phyloP scores from a whole-genome alignment of 164 flowering plant genomes.

The Euptelea pleiosperma region DNA sequence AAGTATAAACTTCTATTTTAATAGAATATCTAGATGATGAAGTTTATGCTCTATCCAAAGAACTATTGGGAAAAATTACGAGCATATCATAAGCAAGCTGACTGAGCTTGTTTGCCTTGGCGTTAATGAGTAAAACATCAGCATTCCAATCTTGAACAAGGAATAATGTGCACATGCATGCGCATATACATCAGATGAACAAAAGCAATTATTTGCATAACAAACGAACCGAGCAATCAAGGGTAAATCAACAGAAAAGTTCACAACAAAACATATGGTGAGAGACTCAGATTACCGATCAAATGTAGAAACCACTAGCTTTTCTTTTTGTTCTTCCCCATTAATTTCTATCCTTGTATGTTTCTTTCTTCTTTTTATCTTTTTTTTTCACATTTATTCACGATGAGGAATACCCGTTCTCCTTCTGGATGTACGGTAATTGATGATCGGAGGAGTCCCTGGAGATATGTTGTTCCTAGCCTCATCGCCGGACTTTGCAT shows the following conservation, averaged over 20 bases:
- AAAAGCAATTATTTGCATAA: constrained; percentile 70
- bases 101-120: constrained; percentile 97
- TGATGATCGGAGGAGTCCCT: constrained; percentile 51
- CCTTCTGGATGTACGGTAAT: constrained; percentile 45
- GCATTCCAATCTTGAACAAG: constrained; percentile 88
- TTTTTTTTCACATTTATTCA: constrained; percentile 20
- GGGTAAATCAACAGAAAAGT: constrained; percentile 4
- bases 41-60: not conserved
- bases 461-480: constrained; percentile 37
- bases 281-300: too few species aligned
- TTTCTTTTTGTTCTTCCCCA: not conserved
- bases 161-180: constrained; percentile 95
- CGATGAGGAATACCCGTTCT: constrained; percentile 78
- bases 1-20: not conserved
- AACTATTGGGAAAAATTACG: constrained; percentile 47
- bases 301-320: not conserved
- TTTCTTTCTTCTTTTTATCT: constrained; percentile 9
- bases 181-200: constrained; percentile 98
- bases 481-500: constrained; percentile 40
- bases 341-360: not conserved
- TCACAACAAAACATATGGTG: not conserved
- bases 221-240: not conserved
- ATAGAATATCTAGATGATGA: not conserved
- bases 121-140: constrained; percentile 94
- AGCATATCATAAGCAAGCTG: constrained; percentile 96